phyloP scores from a whole-genome alignment of 2,329 filamentous ascomycete genomes.

The Alternaria arborescens region DNA sequence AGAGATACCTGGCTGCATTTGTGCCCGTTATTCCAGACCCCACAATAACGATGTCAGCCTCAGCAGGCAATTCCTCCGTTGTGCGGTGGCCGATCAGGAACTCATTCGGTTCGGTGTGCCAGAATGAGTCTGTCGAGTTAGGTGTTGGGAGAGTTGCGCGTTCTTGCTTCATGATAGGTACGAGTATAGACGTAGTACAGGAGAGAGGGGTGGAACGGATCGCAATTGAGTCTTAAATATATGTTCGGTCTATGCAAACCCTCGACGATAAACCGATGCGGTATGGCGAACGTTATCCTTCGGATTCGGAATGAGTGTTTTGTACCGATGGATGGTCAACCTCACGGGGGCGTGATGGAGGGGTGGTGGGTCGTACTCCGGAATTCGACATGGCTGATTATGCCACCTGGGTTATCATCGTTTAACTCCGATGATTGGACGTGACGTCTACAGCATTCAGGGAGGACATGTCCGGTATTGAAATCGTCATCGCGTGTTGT shows the following conservation, averaged over 20 bases:
- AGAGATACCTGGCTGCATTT: slow-evolving; percentile 71
- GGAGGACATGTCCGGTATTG: background rate
- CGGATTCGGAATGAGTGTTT: slow-evolving; percentile 15
- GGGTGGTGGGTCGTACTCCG: slow-evolving; percentile 23
- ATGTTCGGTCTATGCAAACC: background rate
- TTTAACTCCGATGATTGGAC: slow-evolving; percentile 21
- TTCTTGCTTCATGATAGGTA: slow-evolving; percentile 41
- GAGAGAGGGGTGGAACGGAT: background rate
- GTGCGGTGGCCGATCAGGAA: slow-evolving; percentile 73
- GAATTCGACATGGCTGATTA: slow-evolving; percentile 23
- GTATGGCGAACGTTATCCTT: slow-evolving; percentile 5
- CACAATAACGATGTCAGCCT: slow-evolving; percentile 74
- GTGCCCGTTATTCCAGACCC: slow-evolving; percentile 81
- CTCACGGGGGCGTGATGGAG: slow-evolving; percentile 15
- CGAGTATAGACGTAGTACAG: background rate
- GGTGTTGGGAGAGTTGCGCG: slow-evolving; percentile 64
- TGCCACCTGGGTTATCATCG: slow-evolving; percentile 12
- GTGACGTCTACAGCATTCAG: background rate
- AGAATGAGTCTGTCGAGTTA: slow-evolving; percentile 72
- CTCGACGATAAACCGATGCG: background rate
- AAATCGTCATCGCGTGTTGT: slow-evolving; percentile 1
- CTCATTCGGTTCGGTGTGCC: slow-evolving; percentile 73
- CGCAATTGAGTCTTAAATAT: slow-evolving; percentile 5
- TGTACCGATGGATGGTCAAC: slow-evolving; percentile 1
- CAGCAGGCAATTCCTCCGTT: slow-evolving; percentile 67